A percentile compares a stretch with the other conserved stretches of the same genome.
Conservation (phyloP, 1,284 basidiomycete genomes). For the Erythrobasidium hasegawianum region DNA sequence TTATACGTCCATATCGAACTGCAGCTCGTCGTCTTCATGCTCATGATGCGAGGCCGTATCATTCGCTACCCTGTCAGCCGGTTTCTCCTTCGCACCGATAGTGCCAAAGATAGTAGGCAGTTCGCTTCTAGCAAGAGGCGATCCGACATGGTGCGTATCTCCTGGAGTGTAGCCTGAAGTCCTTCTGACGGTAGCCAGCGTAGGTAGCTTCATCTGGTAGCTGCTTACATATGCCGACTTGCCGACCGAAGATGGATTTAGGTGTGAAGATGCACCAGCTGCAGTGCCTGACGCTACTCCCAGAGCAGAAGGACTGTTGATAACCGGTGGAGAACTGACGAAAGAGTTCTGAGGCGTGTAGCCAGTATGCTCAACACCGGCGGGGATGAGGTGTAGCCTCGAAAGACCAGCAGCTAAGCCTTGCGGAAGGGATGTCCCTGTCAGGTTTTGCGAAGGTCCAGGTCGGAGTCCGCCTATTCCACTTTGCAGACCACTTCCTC, state of each 20-base stretch:
- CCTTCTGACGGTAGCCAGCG: not conserved
- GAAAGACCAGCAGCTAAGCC: conserved; percentile 36
- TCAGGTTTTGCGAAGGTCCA: not conserved
- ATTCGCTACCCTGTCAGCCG: not conserved
- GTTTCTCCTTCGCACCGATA: not conserved
- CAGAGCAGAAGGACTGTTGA: not conserved
- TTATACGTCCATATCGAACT: conserved; percentile 32
- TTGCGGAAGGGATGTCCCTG: conserved; percentile 30
- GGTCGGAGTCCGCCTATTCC: not conserved
- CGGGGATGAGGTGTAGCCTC: conserved; percentile 29
- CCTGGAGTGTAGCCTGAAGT: not conserved
- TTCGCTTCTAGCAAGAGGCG: not conserved
- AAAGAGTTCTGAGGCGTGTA: conserved; percentile 28
- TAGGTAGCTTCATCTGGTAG: not conserved
- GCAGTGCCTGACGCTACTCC: too few species aligned
- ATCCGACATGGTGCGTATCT: conserved; percentile 1
- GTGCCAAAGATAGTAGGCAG: not conserved
- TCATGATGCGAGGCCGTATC: not conserved
- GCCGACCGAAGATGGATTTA: not conserved
- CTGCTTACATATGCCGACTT: not conserved
- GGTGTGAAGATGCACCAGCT: not conserved
- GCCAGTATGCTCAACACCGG: conserved; percentile 24
- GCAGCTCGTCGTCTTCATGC: conserved; percentile 28
- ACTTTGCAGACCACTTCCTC: too few species aligned
- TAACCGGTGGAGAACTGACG: conserved; percentile 9